phyloP scores from a whole-genome alignment of 1,139 yeast species.

The Cylindricascospora bacillispora region DNA sequence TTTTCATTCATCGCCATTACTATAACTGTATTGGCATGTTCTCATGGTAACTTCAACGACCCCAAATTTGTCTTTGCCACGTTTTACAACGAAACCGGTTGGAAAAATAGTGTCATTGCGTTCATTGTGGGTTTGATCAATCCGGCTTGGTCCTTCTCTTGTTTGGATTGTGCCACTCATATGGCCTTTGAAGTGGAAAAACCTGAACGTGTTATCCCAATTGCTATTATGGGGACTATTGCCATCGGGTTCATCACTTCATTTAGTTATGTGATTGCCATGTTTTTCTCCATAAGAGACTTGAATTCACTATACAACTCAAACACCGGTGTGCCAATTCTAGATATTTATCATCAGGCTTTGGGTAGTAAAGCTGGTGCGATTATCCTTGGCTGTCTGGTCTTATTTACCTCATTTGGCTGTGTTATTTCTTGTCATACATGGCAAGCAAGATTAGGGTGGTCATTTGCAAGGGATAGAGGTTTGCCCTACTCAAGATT shows the following conservation, averaged over 20 bases:
- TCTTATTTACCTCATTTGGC: conserved; percentile 52
- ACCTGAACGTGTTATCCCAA: conserved; percentile 50
- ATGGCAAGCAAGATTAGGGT: conserved; percentile 63
- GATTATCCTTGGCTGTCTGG: conserved; percentile 41
- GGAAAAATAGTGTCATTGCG: conserved; percentile 47
- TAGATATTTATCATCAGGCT: conserved; percentile 51
- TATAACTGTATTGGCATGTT: conserved; percentile 42
- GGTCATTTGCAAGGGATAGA: conserved; percentile 67
- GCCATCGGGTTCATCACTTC: conserved; percentile 55
- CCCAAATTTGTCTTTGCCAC: conserved; percentile 50
- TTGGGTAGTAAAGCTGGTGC: conserved; percentile 45
- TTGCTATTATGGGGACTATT: conserved; percentile 51
- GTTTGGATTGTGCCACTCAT: conserved; percentile 58
- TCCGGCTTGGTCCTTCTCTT: conserved; percentile 61
- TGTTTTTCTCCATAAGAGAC: conserved; percentile 49
- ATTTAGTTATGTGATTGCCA: conserved; percentile 44
- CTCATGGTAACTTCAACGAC: conserved; percentile 41
- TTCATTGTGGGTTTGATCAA: conserved; percentile 54
- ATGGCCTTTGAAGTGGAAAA: conserved; percentile 54
- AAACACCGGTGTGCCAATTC: conserved; percentile 47
- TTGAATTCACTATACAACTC: conserved; percentile 35
- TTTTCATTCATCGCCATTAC: conserved; percentile 42
- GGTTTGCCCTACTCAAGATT: conserved; percentile 38
- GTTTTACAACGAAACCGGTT: conserved; percentile 53
- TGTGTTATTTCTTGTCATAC: conserved; percentile 64